Conservation (phyloP, 257 asterid genomes). For the Scutellaria barbata region DNA sequence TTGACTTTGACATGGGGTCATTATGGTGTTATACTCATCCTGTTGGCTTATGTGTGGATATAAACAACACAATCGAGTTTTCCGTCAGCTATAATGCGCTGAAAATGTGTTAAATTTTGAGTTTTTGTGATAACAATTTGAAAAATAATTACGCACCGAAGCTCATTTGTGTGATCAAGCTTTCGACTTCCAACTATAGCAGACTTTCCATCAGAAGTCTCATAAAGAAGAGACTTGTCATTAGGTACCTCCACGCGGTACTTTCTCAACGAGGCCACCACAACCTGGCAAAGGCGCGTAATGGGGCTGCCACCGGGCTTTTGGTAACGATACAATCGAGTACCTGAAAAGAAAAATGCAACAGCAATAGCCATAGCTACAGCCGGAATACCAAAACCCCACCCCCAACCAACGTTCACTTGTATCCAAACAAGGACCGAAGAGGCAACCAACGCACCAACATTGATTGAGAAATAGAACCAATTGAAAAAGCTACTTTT, state of each 20-base stretch:
- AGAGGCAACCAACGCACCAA: slow-evolving; percentile 63
- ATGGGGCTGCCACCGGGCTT: slow-evolving; percentile 82
- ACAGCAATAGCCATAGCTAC: slow-evolving; percentile 67
- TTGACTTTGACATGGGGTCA: too few species aligned
- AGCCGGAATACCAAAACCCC: slow-evolving; percentile 77
- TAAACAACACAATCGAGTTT: too few species aligned
- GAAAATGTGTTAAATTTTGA: too few species aligned
- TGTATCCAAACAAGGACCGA: slow-evolving; percentile 67
- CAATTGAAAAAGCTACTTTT: slow-evolving; percentile 68
- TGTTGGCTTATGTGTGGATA: too few species aligned
- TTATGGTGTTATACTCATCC: too few species aligned
- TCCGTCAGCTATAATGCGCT: too few species aligned
- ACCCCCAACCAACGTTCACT: slow-evolving; percentile 68
- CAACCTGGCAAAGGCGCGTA: slow-evolving; percentile 65
- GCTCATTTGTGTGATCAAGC: slow-evolving; percentile 55
- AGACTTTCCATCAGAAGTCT: slow-evolving; percentile 53
- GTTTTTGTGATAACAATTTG: too few species aligned
- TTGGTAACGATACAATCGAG: slow-evolving; percentile 64
- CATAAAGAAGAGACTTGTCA: slow-evolving; percentile 52
- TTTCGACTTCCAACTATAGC: slow-evolving; percentile 63
- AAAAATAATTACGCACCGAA: slow-evolving; percentile 36
- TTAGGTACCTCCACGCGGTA: slow-evolving; percentile 46
- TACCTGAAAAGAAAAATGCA: slow-evolving; percentile 63
- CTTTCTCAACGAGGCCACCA: slow-evolving; percentile 65
- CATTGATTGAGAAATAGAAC: slow-evolving; percentile 69